phyloP scores from a whole-genome alignment of 257 asterid genomes.

The Primulina tabacum region DNA sequence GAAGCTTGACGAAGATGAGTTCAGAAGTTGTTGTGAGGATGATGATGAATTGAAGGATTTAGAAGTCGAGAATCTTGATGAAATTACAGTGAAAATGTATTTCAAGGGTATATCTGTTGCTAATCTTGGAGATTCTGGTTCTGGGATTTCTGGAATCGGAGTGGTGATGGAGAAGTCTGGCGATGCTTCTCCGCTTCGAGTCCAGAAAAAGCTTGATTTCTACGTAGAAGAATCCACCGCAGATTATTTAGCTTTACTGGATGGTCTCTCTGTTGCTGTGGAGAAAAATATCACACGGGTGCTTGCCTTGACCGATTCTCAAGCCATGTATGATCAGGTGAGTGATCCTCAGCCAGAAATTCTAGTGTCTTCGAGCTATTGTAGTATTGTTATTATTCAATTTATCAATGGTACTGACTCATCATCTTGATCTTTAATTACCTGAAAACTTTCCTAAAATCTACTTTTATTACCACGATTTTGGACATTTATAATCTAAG shows the following conservation, averaged over 20 bases:
- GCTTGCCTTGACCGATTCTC: conserved; percentile 70
- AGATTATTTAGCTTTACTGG: conserved; percentile 88
- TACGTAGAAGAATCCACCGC: conserved; percentile 70
- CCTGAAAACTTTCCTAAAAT: not conserved
- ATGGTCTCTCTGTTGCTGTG: conserved; percentile 73
- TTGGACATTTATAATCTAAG: not conserved
- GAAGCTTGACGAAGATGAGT: conserved; percentile 72
- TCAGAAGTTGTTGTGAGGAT: conserved; percentile 61
- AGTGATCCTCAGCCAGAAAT: conserved; percentile 18
- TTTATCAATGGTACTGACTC: conserved; percentile 1
- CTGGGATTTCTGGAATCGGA: conserved; percentile 84
- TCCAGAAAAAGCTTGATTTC: conserved; percentile 91
- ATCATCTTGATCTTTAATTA: conserved; percentile 1
- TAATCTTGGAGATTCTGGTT: conserved; percentile 61
- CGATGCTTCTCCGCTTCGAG: conserved; percentile 42
- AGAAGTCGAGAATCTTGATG: conserved; percentile 45
- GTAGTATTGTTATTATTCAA: not conserved
- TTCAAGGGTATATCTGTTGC: conserved; percentile 41
- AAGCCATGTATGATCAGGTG: conserved; percentile 70
- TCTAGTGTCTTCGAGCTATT: conserved; percentile 7
- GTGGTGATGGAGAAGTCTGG: conserved; percentile 64
- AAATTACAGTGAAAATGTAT: conserved; percentile 43
- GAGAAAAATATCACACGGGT: conserved; percentile 45
- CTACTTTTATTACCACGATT: not conserved
- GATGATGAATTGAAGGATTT: conserved; percentile 44